Evolutionary conservation across 2,329 filamentous ascomycete genomes (phyloP).

Genomic region (Metarhizium anisopliae): DNA sequence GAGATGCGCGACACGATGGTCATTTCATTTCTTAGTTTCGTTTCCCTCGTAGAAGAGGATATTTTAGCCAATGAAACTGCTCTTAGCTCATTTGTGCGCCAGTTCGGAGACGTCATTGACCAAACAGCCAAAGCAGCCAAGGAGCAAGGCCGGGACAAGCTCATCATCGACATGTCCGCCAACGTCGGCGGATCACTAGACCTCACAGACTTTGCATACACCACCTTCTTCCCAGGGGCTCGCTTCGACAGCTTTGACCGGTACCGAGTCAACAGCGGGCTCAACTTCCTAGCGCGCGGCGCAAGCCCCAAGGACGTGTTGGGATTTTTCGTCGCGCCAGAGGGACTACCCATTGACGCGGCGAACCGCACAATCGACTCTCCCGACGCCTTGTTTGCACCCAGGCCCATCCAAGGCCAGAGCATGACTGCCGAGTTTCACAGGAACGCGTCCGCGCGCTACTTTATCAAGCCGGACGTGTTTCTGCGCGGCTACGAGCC

Average conservation of each 20-base stretch:
- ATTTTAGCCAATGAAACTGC: neutral
- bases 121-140: conserved; percentile 29
- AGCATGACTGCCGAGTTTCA: neutral
- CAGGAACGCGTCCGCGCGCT: neutral
- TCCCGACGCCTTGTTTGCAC: neutral
- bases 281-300: neutral
- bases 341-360: neutral
- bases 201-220: conserved; percentile 40
- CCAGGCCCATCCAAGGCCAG: neutral
- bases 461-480: neutral
- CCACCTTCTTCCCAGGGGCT: conserved; percentile 23
- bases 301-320: neutral
- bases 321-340: neutral
- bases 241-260: conserved; percentile 4
- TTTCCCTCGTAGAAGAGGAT: neutral
- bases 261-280: conserved; percentile 1
- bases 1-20: neutral
- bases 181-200: conserved; percentile 49
- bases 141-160: conserved; percentile 24
- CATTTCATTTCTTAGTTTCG: neutral
- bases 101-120: conserved; percentile 2
- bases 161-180: conserved; percentile 54
- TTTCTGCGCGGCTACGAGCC: conserved; percentile 1
- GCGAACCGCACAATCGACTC: neutral
- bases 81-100: conserved; percentile 9